phyloP scores from a whole-genome alignment of 2,329 filamentous ascomycete species.

The Trichoderma aggressivum region DNA sequence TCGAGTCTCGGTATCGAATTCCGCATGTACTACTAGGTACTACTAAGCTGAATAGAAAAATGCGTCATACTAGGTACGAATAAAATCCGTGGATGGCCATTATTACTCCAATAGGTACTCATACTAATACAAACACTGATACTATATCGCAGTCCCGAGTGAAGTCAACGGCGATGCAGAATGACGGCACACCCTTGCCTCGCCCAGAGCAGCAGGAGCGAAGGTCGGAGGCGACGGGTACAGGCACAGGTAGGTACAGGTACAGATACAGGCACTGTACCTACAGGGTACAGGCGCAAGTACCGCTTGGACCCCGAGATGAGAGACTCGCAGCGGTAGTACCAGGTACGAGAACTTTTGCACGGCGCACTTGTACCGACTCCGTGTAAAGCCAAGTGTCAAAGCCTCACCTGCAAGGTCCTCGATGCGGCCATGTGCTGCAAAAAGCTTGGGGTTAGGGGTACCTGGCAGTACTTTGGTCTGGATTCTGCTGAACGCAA shows the following conservation, averaged over 20 bases:
- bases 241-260: no score
- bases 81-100: not conserved
- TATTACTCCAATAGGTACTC: not conserved
- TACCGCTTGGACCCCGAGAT: not conserved
- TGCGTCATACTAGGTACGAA: not conserved
- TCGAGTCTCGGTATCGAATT: not conserved
- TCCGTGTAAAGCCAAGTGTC: no score
- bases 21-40: not conserved
- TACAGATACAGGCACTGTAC: not conserved
- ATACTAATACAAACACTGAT: not conserved
- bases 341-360: slow-evolving; percentile 5
- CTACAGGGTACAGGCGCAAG: not conserved
- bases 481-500: not conserved
- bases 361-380: not conserved
- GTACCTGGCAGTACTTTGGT: not conserved
- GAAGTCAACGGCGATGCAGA: not conserved
- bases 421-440: not conserved
- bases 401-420: not conserved
- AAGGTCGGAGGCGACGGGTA: slow-evolving; percentile 1
- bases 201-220: slow-evolving; percentile 13
- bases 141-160: not conserved
- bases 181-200: not conserved
- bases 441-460: not conserved
- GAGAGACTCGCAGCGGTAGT: not conserved
- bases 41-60: no score